Base-by-base conservation (phyloP, 2,329 filamentous ascomycete genomes). In the Cadophora luteo-olivacea region DNA sequence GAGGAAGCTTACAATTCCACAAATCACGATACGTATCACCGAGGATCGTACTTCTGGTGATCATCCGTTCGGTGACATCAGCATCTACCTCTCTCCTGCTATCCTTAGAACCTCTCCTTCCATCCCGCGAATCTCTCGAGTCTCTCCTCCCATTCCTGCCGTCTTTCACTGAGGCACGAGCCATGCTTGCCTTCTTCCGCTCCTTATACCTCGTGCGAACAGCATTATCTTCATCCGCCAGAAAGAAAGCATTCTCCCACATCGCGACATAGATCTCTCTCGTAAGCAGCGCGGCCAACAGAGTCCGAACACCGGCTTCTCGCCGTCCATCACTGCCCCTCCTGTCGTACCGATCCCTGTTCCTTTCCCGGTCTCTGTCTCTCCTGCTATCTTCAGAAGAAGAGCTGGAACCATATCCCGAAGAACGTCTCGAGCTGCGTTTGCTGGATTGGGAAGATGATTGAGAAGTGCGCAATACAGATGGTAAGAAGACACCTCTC, bases 211-310 rank as follows among this genome's bases (percentile, higher is more conserved):
- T 61, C 38, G 38, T 48, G 12, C 24, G 16, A 19, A 61, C 25
- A 19, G 38, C 38, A 49, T 61, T 61, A 24, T 24, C 24, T 6
- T 61, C 58, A 32, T 61, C 58, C 11, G 45, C 25, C 3, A 61
- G 19, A 24, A 61, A 61, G 14, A 61, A 61, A 1, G 58, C 58
- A 12, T 49, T 61, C 16, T 61, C 58, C 38, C 38, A 61, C 58
- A 61, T 61, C 12, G 36, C 58, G 25, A 33, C 0, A 29, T 61
- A 61, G 24, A 61, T 32, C n/a, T 61, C 58, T 33, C 58, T 61
- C 1, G 58, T 61, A 9, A 61, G 19, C 1, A 61, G 24, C 0
- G 38, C 24, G 2, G 58, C 58, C 2, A 61, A 25, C 1, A 61
- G 58, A 11, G 25, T 22, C 33, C n/a, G 14, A 3, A n/a, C 22